Conservation (phyloP, 2,329 filamentous ascomycete genomes). For the Rachicladosporium sp. region DNA sequence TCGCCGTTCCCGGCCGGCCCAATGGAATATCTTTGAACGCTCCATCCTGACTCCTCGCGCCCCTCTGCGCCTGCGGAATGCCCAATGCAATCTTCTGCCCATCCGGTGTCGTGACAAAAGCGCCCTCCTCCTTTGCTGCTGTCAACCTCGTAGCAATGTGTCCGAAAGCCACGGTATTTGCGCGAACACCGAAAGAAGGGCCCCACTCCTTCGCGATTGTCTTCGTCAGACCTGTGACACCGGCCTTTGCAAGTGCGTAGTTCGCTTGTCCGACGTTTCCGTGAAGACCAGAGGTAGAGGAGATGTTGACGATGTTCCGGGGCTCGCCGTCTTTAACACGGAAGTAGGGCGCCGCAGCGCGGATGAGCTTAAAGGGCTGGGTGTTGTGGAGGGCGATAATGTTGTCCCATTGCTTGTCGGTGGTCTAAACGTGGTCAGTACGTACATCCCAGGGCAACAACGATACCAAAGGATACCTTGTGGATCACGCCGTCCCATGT, state of each 20-base stretch:
- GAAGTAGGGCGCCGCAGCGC: conserved; percentile 74
- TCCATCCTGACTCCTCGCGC: conserved; percentile 28
- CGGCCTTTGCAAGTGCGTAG: conserved; percentile 76
- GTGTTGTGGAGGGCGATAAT: conserved; percentile 76
- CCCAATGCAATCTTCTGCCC: conserved; percentile 64
- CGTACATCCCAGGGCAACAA: neutral
- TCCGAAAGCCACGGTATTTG: conserved; percentile 77
- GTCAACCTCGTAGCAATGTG: conserved; percentile 71
- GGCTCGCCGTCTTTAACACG: conserved; percentile 72
- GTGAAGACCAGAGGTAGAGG: conserved; percentile 66
- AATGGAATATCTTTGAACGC: conserved; percentile 57
- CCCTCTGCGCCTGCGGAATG: conserved; percentile 52
- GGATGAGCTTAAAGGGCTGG: conserved; percentile 72
- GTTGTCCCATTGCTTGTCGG: conserved; percentile 82
- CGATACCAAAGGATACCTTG: conserved; percentile 40
- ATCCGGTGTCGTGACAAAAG: conserved; percentile 62
- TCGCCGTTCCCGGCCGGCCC: conserved; percentile 61
- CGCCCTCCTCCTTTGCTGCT: conserved; percentile 71
- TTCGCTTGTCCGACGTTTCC: conserved; percentile 88
- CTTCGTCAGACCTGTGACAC: conserved; percentile 71
- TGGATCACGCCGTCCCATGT: conserved; percentile 90
- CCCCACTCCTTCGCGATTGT: conserved; percentile 90
- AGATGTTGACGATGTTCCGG: conserved; percentile 72
- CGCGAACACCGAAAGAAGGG: conserved; percentile 65
- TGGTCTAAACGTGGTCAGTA: conserved; percentile 42